Evolutionary conservation across 2,329 filamentous ascomycete species (phyloP).

Genomic region (Chrysoporthe cubensis): DNA sequence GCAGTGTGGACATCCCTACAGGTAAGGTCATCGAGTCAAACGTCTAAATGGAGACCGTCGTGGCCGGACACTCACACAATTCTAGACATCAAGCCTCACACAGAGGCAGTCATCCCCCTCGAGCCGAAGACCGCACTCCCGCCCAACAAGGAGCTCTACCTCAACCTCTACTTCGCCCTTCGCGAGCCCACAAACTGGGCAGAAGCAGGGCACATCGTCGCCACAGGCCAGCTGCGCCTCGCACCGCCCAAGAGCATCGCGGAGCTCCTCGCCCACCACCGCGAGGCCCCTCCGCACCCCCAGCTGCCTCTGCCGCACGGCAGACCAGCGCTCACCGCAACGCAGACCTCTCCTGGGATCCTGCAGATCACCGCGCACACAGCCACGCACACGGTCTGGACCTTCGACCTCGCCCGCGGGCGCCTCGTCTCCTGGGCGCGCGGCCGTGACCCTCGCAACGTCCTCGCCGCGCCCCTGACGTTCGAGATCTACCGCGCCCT

Average conservation of each 20-base stretch:
- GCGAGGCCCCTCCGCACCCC: background rate
- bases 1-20: slow-evolving; percentile 46
- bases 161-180: slow-evolving; percentile 53
- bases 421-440: slow-evolving; percentile 48
- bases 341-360: background rate
- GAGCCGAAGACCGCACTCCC: slow-evolving; percentile 22
- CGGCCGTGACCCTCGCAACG: slow-evolving; percentile 36
- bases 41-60: background rate
- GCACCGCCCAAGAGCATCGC: slow-evolving; percentile 27
- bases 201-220: slow-evolving; percentile 53
- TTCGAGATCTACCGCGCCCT: slow-evolving; percentile 66
- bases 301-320: slow-evolving; percentile 25
- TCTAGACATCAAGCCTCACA: slow-evolving; percentile 49
- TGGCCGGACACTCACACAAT: slow-evolving; percentile 13
- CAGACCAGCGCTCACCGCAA: slow-evolving; percentile 9
- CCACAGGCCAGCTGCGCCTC: slow-evolving; percentile 53
- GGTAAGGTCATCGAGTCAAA: slow-evolving; percentile 33
- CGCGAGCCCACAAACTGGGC: slow-evolving; percentile 55
- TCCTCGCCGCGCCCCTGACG: slow-evolving; percentile 49
- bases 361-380: slow-evolving; percentile 41
- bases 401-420: slow-evolving; percentile 49
- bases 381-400: slow-evolving; percentile 44
- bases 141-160: slow-evolving; percentile 44
- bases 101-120: slow-evolving; percentile 40
- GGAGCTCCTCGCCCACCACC: background rate